Conservation (phyloP, 2,329 filamentous ascomycete species). For the Monilinia aucupariae region DNA sequence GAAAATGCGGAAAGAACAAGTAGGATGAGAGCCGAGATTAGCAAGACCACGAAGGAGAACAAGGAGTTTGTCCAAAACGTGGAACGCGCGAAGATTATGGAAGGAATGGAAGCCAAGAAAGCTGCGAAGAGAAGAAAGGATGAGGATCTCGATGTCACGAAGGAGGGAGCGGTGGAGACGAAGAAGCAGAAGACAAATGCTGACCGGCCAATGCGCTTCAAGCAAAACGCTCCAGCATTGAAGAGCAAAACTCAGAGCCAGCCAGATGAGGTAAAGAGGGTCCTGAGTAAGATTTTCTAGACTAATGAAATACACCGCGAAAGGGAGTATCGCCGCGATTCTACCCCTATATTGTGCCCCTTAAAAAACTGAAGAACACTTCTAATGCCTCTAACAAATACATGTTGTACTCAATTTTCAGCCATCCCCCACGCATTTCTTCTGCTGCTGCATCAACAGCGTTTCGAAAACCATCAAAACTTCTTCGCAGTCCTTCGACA, state of each 20-base stretch:
- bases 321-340: background rate
- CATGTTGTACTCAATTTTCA: background rate
- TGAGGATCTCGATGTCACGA: slow-evolving; percentile 29
- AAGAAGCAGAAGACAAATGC: slow-evolving; percentile 33
- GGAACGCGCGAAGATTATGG: slow-evolving; percentile 72
- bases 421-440: slow-evolving; percentile 2
- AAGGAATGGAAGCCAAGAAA: slow-evolving; percentile 62
- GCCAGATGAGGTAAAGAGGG: slow-evolving; percentile 52
- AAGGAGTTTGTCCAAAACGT: slow-evolving; percentile 75
- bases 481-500: slow-evolving; percentile 1
- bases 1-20: slow-evolving; percentile 76
- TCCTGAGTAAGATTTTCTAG: slow-evolving; percentile 61
- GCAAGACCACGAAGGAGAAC: slow-evolving; percentile 70
- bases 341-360: background rate
- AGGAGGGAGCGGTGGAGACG: slow-evolving; percentile 24
- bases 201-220: slow-evolving; percentile 52
- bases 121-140: slow-evolving; percentile 42
- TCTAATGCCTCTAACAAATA: background rate
- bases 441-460: slow-evolving; percentile 9
- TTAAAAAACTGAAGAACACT: slow-evolving; percentile 7
- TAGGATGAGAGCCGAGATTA: slow-evolving; percentile 72
- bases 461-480: slow-evolving; percentile 1
- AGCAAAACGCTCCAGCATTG: slow-evolving; percentile 56
- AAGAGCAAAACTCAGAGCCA: slow-evolving; percentile 45
- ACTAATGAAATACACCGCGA: background rate